These are phyloP conservation scores for Naumovozyma castellii DNA, from an alignment of 805 yeast species.

Conservation along the genomic window DNA sequence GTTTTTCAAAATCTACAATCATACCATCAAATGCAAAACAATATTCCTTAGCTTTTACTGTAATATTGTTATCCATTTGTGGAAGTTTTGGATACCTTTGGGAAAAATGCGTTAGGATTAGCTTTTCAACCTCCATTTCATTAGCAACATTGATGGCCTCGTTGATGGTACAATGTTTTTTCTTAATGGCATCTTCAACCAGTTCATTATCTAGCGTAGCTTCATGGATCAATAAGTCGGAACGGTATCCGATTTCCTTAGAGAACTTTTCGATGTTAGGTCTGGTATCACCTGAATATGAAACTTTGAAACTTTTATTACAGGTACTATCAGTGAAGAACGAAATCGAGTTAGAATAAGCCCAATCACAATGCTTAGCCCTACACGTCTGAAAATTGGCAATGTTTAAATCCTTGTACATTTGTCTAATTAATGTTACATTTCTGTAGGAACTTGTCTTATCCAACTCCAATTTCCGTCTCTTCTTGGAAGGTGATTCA, in stretches of 20 bases:
- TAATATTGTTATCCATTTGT: slow-evolving; percentile 23
- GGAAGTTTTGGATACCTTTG: slow-evolving; percentile 71
- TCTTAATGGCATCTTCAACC: slow-evolving; percentile 65
- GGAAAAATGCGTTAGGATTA: slow-evolving; percentile 84
- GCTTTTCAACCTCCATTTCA: slow-evolving; percentile 59
- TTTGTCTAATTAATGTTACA: slow-evolving; percentile 21
- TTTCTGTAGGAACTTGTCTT: slow-evolving; percentile 21
- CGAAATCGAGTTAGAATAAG: slow-evolving; percentile 58
- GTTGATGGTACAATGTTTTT: slow-evolving; percentile 78
- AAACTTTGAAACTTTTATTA: slow-evolving; percentile 46
- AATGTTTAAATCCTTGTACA: slow-evolving; percentile 39
- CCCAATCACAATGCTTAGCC: slow-evolving; percentile 78
- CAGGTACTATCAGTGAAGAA: slow-evolving; percentile 29
- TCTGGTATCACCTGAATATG: slow-evolving; percentile 93
- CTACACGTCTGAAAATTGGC: slow-evolving; percentile 46
- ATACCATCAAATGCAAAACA: slow-evolving; percentile 61
- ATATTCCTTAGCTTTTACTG: slow-evolving; percentile 27
- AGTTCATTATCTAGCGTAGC: slow-evolving; percentile 82
- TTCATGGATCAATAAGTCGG: slow-evolving; percentile 82
- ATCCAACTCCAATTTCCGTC: slow-evolving; percentile 21
- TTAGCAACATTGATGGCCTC: slow-evolving; percentile 72
- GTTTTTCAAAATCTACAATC: slow-evolving; percentile 38
- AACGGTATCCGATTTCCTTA: slow-evolving; percentile 46
- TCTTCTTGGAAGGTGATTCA: slow-evolving; percentile 3
- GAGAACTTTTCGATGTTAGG: slow-evolving; percentile 59